These are phyloP conservation scores for Melanogaster broomeanus DNA, from an alignment of 768 basidiomycete genomes.

Conservation along the genomic window DNA sequence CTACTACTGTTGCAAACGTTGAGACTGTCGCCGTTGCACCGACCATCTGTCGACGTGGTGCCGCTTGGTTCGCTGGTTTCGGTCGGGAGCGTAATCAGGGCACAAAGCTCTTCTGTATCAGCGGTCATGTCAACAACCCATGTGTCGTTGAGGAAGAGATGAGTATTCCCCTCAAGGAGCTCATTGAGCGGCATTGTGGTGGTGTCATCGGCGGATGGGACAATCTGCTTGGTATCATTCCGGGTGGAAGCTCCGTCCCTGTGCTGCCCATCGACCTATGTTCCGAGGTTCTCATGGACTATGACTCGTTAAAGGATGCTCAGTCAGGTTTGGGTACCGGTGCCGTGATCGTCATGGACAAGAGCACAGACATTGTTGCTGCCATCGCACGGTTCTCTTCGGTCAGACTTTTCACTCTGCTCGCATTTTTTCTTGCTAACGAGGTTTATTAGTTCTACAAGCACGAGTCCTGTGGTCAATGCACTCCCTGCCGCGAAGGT, in stretches of 20 bases:
- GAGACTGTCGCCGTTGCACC: conserved; percentile 98
- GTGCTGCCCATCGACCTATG: conserved; percentile 84
- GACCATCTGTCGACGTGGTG: conserved; percentile 90
- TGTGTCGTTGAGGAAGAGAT: conserved; percentile 99
- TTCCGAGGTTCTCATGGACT: conserved; percentile 95
- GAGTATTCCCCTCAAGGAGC: conserved; percentile 92
- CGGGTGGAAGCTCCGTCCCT: conserved; percentile 94
- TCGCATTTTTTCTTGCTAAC: conserved; percentile 1
- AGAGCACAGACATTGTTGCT: conserved; percentile 90
- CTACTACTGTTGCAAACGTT: conserved; percentile 96
- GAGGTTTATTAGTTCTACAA: conserved; percentile 79
- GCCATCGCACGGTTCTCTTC: conserved; percentile 94
- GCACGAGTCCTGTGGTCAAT: conserved; percentile 98
- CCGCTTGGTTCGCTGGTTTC: conserved; percentile 89
- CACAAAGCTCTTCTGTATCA: conserved; percentile 96
- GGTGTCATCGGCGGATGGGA: conserved; percentile 96
- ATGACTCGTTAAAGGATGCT: conserved; percentile 94
- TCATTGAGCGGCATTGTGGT: conserved; percentile 96
- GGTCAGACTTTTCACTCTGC: conserved; percentile 35
- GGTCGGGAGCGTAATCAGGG: conserved; percentile 92
- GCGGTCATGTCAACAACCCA: conserved; percentile 97
- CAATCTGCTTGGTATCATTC: conserved; percentile 94
- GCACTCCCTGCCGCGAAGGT: conserved; percentile 91
- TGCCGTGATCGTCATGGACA: conserved; percentile 99
- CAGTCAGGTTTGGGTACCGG: conserved; percentile 97